Base-by-base conservation (phyloP, 78 protist species). In the Chrysochromulina parva region DNA sequence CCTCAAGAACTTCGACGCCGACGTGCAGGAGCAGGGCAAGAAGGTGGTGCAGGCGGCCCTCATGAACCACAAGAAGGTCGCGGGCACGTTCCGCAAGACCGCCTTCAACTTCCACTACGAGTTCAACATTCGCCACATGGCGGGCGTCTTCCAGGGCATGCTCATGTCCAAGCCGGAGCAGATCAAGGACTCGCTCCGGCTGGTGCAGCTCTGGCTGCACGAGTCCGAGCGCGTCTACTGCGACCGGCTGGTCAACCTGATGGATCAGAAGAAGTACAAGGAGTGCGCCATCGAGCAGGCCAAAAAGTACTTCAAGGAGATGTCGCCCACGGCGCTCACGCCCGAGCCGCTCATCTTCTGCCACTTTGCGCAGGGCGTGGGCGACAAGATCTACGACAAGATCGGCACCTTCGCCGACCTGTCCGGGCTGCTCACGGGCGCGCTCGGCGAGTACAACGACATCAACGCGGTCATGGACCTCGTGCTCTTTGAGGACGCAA, bases 71-170 rank as follows among this genome's bases (percentile, higher is more conserved):
- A 60, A 54, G 57, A 78, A 73, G n/a, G 94, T 94, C 59, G 24
- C 85, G 24, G 6, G 60, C 26, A 58, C 90, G 5, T 94, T 94
- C 93, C 88, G 93, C 38, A 93, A 93, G 66, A 90, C 97, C 2
- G 96, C 97, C 78, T 38, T 92, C 88, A 95, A 94, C 86, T 96
- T 96, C 94, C 98, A 97, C 90, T 97, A 97, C 93, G 71, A 92
- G 86, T 97, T 96, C 94, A 97, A 97, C 88, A 54, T 97, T 59
- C 94, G 98, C 26, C 97, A 97, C n/a, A 28, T 97, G 19, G 82
- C 92, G 0, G 90, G 84, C 76, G n/a, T 96, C 59, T 52, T 91
- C 91, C 93, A 90, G 50, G 97, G 96, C 59, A 53, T 97, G 57
- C 48, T 26, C 52, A 88, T 66, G 16, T 11, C 90, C 28, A 3